Evolutionary conservation across 169 alveolate genomes (phyloP).

Genomic region (Plasmodium coatneyi): DNA sequence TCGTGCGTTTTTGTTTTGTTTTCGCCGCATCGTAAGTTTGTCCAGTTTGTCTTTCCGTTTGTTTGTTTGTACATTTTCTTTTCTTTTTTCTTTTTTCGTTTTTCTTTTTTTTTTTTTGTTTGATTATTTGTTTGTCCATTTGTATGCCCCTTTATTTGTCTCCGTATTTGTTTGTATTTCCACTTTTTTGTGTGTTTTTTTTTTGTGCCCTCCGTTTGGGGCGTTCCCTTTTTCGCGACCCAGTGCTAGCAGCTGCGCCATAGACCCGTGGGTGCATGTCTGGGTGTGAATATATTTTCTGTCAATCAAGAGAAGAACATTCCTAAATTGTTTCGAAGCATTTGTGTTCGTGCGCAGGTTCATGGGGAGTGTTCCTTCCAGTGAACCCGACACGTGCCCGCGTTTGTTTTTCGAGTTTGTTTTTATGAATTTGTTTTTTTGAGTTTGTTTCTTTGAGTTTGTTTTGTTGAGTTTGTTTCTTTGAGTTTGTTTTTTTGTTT

Average conservation of each 20-base stretch:
- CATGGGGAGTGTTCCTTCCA: not conserved
- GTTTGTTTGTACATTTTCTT: not conserved
- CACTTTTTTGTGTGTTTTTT: not conserved
- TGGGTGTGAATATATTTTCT: not conserved
- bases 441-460: not conserved
- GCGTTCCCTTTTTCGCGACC: not conserved
- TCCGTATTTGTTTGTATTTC: not conserved
- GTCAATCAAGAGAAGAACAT: not conserved
- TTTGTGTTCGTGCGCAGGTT: not conserved
- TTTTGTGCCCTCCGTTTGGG: not conserved
- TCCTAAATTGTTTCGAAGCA: not conserved
- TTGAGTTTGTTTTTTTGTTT: no score
- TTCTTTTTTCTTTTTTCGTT: not conserved
- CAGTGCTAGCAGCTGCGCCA: not conserved
- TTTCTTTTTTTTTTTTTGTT: not conserved
- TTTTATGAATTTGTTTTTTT: not conserved
- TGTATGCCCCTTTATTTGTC: not conserved
- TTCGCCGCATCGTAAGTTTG: not conserved
- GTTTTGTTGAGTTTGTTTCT: no score
- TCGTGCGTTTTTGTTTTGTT: not conserved
- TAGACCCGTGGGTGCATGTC: not conserved
- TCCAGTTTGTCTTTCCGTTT: not conserved
- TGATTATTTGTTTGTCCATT: not conserved
- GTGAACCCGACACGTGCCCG: not conserved
- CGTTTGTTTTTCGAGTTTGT: not conserved